These are phyloP conservation scores for Ceratocystis eucalypticola DNA, from an alignment of 2,329 filamentous ascomycete genomes.

Conservation along the genomic window DNA sequence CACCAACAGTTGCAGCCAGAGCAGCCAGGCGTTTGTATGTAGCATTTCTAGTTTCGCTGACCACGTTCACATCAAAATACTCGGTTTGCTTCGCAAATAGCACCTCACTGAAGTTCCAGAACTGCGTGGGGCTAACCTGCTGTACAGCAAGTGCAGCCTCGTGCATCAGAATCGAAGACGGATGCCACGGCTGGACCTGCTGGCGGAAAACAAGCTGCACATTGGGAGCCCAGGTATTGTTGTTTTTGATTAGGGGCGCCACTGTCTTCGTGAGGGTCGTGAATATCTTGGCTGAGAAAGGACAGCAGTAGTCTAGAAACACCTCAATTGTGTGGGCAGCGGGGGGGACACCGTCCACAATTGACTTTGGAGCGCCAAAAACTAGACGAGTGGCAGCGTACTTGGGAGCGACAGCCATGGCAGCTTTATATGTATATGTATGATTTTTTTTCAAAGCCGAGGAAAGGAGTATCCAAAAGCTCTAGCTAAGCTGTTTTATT, in stretches of 20 bases:
- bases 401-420: conserved; percentile 64
- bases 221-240: conserved; percentile 41
- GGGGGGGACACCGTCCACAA: conserved; percentile 28
- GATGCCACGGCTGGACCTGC: conserved; percentile 92
- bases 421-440: background rate
- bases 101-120: conserved; percentile 63
- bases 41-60: conserved; percentile 69
- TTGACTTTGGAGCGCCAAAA: conserved; percentile 30
- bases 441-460: background rate
- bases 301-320: conserved; percentile 84
- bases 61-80: conserved; percentile 76
- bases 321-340: conserved; percentile 48
- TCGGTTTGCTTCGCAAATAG: conserved; percentile 54
- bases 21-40: conserved; percentile 70
- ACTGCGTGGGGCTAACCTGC: conserved; percentile 52
- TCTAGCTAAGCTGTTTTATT: no score
- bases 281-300: conserved; percentile 57
- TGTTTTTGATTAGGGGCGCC: conserved; percentile 47
- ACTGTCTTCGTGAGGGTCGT: conserved; percentile 57
- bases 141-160: conserved; percentile 77
- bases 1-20: conserved; percentile 53
- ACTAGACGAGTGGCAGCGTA: conserved; percentile 58
- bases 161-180: conserved; percentile 64
- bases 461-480: background rate
- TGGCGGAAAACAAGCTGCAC: conserved; percentile 75